Base-by-base conservation (phyloP, 2,329 filamentous ascomycete genomes). In the Ilyonectria destructans region DNA sequence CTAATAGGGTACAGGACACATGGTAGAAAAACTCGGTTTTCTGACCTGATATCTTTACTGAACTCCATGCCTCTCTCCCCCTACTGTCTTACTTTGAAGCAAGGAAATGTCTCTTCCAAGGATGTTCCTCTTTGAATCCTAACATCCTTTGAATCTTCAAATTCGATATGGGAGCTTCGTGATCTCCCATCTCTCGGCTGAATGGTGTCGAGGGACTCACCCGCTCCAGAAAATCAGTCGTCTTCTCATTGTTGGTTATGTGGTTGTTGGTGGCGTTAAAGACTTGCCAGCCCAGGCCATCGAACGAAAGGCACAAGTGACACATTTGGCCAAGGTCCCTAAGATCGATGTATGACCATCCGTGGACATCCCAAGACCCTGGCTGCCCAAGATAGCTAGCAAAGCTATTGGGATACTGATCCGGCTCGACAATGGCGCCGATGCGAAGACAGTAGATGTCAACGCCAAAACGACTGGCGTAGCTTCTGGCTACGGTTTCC, bases 241-340 rank as follows among this genome's bases (percentile, higher is more conserved):
- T 89, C 9, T 81, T 83, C 35, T 37, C 35, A 37, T 37, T 37
- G 4, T 86, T 86, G 0, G 89, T 91, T 57, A 90, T 90, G 3
- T 84, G 87, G 72, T 89, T 85, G 73, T 91, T 91, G 0, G 88
- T 89, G 2, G 88, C 89, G 74, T 91, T 91, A 78, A 91, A 91
- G 0, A 91, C 80, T 74, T 91, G 88, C 71, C 89, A 91, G 0
- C 89, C 89, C 13, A 91, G 73, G 0, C 87, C 88, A 74, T 84
- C 83, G 71, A 85, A 87, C 68, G 84, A 71, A 6, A 91, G 82
- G 21, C 82, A 85, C 12, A 87, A 73, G 69, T 90, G 81, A 74
- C 87, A 90, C 63, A 91, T 91, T 77, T 89, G 87, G 0, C 88
- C 90, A 3, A 91, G 76, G 71, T 91, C 89, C 5, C 89, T 78